phyloP scores from a whole-genome alignment of 1,284 basidiomycete species.

The Cryptococcus hybrid region DNA sequence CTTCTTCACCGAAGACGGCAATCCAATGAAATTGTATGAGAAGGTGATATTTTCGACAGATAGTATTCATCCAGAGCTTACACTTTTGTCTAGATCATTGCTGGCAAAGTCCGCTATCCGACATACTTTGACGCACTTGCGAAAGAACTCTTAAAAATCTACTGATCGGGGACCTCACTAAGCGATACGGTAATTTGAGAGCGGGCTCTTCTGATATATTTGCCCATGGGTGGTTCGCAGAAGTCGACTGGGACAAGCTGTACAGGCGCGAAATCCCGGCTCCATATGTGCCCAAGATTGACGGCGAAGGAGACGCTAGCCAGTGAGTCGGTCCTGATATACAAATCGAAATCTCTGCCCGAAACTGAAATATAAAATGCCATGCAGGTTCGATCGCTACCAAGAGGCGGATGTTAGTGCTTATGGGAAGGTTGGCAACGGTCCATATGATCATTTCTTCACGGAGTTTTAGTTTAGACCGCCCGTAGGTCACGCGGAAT shows the following conservation, averaged over 20 bases:
- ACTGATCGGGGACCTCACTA: slow-evolving; percentile 85
- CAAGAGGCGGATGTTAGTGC: slow-evolving; percentile 51
- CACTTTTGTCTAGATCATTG: slow-evolving; percentile 42
- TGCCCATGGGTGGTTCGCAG: slow-evolving; percentile 92
- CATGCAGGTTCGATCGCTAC: slow-evolving; percentile 50
- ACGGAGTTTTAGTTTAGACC: slow-evolving; percentile 38
- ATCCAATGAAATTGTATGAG: slow-evolving; percentile 80
- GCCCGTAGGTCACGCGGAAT: too few species aligned
- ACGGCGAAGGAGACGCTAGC: slow-evolving; percentile 82
- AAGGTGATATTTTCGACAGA: slow-evolving; percentile 65
- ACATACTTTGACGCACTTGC: slow-evolving; percentile 76
- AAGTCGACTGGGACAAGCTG: slow-evolving; percentile 92
- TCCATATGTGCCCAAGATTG: slow-evolving; percentile 89
- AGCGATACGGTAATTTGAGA: slow-evolving; percentile 88
- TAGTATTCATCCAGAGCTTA: neutral
- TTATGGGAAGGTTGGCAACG: slow-evolving; percentile 49
- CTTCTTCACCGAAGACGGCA: slow-evolving; percentile 61
- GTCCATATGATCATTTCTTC: slow-evolving; percentile 50
- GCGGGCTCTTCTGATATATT: slow-evolving; percentile 95
- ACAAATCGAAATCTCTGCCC: neutral
- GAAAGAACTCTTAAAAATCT: slow-evolving; percentile 87
- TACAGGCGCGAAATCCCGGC: slow-evolving; percentile 85
- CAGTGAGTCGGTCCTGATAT: slow-evolving; percentile 60
- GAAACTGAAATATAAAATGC: neutral
- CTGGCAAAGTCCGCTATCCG: slow-evolving; percentile 86